A percentile compares a stretch with the other conserved stretches of the same genome.
Evolutionary conservation across 1,284 basidiomycete genomes (phyloP).

Genomic region (Stygiomarasmius scandens): DNA sequence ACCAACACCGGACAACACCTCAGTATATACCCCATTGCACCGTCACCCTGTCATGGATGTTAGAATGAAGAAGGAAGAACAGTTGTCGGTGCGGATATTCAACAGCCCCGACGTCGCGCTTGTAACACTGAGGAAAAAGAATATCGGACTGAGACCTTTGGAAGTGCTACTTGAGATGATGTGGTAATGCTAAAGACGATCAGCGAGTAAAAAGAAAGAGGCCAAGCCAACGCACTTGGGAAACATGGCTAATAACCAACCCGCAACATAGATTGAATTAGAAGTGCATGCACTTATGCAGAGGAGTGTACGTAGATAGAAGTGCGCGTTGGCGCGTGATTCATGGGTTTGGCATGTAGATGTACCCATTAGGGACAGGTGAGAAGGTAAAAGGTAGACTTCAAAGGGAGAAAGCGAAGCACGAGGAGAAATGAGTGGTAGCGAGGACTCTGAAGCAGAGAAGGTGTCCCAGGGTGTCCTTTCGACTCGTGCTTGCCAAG

Average conservation of each 20-base stretch:
- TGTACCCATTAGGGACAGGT: too few species aligned
- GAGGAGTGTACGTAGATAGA: too few species aligned
- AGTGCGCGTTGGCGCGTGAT: too few species aligned
- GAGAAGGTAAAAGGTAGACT: too few species aligned
- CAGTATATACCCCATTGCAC: conserved; percentile 88
- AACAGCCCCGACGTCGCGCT: conserved; percentile 80
- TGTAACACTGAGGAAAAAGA: conserved; percentile 90
- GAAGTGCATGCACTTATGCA: too few species aligned
- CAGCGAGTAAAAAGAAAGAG: not conserved
- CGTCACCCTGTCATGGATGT: conserved; percentile 57
- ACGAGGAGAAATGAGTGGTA: too few species aligned
- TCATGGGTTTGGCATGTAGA: too few species aligned
- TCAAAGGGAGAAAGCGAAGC: too few species aligned
- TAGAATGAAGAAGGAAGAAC: not conserved
- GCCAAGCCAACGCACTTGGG: conserved; percentile 61
- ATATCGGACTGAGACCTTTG: conserved; percentile 91
- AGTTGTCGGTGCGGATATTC: conserved; percentile 62
- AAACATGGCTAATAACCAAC: conserved; percentile 84
- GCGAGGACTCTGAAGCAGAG: too few species aligned
- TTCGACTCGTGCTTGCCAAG: too few species aligned
- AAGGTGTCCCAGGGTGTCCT: too few species aligned
- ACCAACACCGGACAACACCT: conserved; percentile 82
- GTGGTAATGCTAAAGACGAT: conserved; percentile 61
- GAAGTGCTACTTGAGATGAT: conserved; percentile 80
- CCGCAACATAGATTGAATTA: conserved; percentile 87